phyloP scores from a whole-genome alignment of 805 yeast species.

The Candida chilensis region DNA sequence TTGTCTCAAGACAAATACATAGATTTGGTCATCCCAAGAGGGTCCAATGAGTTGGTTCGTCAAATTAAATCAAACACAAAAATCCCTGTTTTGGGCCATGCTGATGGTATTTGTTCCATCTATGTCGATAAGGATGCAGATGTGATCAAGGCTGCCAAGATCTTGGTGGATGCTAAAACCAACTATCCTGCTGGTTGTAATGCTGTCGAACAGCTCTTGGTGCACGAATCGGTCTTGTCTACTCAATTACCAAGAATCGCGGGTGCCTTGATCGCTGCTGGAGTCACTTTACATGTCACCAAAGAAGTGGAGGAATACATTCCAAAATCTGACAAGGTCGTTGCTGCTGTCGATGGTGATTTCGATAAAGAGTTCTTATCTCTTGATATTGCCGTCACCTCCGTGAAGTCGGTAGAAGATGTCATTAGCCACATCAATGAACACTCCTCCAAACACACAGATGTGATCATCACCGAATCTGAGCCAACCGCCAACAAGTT shows the following conservation, averaged over 20 bases:
- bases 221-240: conserved; percentile 36
- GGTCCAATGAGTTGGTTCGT: conserved; percentile 88
- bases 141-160: conserved; percentile 62
- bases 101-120: conserved; percentile 94
- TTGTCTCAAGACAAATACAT: conserved; percentile 81
- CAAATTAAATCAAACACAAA: conserved; percentile 80
- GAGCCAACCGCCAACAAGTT: conserved; percentile 66
- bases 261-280: conserved; percentile 41
- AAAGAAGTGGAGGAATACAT: conserved; percentile 31
- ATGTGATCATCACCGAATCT: conserved; percentile 76
- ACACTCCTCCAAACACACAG: conserved; percentile 96
- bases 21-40: conserved; percentile 95
- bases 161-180: conserved; percentile 82
- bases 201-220: conserved; percentile 81
- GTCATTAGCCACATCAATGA: conserved; percentile 84
- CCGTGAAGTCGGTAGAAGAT: conserved; percentile 46
- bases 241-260: conserved; percentile 13
- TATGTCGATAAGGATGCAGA: conserved; percentile 77
- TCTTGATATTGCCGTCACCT: conserved; percentile 68
- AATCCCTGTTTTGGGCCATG: conserved; percentile 97
- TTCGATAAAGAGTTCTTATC: conserved; percentile 82
- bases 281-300: conserved; percentile 69
- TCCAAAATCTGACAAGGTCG: conserved; percentile 16
- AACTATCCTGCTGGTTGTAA: conserved; percentile 99
- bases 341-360: conserved; percentile 52